Evolutionary conservation across 2,329 filamentous ascomycete species (phyloP), one percentile per base, ranked within the genome.

Genomic region (Lasiodiplodia theobromae): DNA sequence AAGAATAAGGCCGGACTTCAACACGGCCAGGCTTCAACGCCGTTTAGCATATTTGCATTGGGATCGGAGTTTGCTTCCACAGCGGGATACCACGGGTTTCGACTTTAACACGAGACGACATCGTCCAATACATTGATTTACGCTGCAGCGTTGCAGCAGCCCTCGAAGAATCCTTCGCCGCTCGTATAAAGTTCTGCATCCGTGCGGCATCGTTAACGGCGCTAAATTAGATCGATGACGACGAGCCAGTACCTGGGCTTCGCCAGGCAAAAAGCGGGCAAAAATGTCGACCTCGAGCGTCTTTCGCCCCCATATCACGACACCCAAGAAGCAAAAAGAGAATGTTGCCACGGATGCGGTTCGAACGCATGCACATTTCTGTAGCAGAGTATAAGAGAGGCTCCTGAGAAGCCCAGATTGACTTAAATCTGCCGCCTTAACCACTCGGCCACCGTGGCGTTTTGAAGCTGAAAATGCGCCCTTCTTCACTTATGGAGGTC

Each of bases 391-490:
- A 49, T 52, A 64, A 64, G 40, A 64, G 47, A 60, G 18, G 57
- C 38, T 40, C 31, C 40, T 64, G 47, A 12, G 57, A 38, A 49
- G n/a, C 28, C 52, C 54, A 47, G 38, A 34, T 49, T 47, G 31
- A 52, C 54, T 67, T 58, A 60, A 57, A 60, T 67, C 65, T 67
- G 34, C 65, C 65, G 65, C 65, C 47, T 66, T 47, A 57, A 66
- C 64, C 64, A 66, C 64, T 66, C 64, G 64, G 64, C 64, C 64
- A 66, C 64, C 49, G 34, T 54, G 40, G 64, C 64, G 25, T n/a
- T 52, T 65, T 65, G 47, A 60, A 60, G 57, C 57, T 60, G 14
- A 44, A 44, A 44, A 28, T n/a, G 57, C 11, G 14, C 57, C 21
- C 3, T 3, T 6, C 4, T 44, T 31, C 37, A 60, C 38, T 60